Base-by-base conservation (phyloP, 2,329 filamentous ascomycete species). In the Domatiomyces catenatus region DNA sequence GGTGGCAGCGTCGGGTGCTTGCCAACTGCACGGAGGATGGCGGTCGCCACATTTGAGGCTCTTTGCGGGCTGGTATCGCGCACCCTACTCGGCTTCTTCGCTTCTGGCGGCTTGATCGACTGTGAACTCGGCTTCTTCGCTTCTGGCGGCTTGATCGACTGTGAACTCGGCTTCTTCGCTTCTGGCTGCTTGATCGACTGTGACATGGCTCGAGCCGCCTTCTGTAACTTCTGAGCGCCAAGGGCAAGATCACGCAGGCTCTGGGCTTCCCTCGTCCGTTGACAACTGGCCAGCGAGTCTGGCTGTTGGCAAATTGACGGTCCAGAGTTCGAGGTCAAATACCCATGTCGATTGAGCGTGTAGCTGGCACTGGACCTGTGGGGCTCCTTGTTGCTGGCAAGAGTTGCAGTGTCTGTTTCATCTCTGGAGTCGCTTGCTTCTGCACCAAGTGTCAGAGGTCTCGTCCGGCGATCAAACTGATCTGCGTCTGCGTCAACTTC, bases 21-120 rank as follows among this genome's bases (percentile, higher is more conserved):
- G 18, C 49, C 49, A 5, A 43, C n/a, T 28, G 49, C 44, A 22
- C 44, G 49, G 12, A 50, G 44, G 6, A 50, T 18, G 22, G 28
- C 45, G 6, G 43, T 22, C 15, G 48, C 48, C 19, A 49, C 42
- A 15, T 39, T 39, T 5, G 10, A 39, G 32, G 32, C 2, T 12
- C 10, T 39, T 15, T 10, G 8, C 32, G 32, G 32, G 8, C 32
- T 15, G 32, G 10, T 15, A 10, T 39, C 15, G 32, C 32, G 32
- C 32, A 15, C 3, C 10, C 5, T 5, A 15, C 10, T 39, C 12
- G 12, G 32, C 32, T 39, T 39, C 32, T 39, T 8, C 5, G 32
- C 5, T 39, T 39, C 32, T 39, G 3, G 32, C 12, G 15, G 32
- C 12, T 10, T 8, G 2, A 39, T 39, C 10, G 32, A 39, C 8